A percentile compares a stretch with the other conserved stretches of the same genome.
Conservation (phyloP, 331 rosid species). For the Acacia concinna region DNA sequence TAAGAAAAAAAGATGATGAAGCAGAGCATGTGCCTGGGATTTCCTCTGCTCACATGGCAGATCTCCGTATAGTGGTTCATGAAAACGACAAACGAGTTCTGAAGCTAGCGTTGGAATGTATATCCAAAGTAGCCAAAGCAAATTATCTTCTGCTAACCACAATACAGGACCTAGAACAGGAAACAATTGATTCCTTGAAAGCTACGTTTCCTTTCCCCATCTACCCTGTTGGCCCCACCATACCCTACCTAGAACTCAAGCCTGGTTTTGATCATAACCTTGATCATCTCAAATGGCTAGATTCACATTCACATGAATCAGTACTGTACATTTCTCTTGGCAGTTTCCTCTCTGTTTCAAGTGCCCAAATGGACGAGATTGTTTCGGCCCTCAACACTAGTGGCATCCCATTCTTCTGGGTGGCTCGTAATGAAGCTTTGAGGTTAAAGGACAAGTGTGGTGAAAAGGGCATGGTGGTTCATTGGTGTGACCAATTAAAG, state of each 20-base stretch:
- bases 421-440: conserved; percentile 31
- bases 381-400: conserved; percentile 20
- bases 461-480: conserved; percentile 33
- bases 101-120: conserved; percentile 40
- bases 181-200: conserved; percentile 33
- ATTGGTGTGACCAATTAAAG: conserved; percentile 49
- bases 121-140: conserved; percentile 48
- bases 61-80: conserved; percentile 35
- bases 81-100: conserved; percentile 33
- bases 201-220: conserved; percentile 39
- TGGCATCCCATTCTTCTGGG: conserved; percentile 35
- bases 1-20: conserved; percentile 7
- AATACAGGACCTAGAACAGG: conserved; percentile 50
- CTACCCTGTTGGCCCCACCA: conserved; percentile 52
- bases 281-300: conserved; percentile 36
- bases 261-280: background rate
- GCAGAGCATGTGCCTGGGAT: conserved; percentile 41
- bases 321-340: conserved; percentile 48
- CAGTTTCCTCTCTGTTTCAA: conserved; percentile 41
- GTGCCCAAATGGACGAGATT: conserved; percentile 39
- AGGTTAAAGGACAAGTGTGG: conserved; percentile 22
- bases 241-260: conserved; percentile 38
- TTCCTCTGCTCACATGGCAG: conserved; percentile 35
- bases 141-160: conserved; percentile 44
- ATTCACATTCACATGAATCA: conserved; percentile 33